Evolutionary conservation across 2,329 filamentous ascomycete genomes (phyloP).

Genomic region (Colletotrichum chlorophyti): DNA sequence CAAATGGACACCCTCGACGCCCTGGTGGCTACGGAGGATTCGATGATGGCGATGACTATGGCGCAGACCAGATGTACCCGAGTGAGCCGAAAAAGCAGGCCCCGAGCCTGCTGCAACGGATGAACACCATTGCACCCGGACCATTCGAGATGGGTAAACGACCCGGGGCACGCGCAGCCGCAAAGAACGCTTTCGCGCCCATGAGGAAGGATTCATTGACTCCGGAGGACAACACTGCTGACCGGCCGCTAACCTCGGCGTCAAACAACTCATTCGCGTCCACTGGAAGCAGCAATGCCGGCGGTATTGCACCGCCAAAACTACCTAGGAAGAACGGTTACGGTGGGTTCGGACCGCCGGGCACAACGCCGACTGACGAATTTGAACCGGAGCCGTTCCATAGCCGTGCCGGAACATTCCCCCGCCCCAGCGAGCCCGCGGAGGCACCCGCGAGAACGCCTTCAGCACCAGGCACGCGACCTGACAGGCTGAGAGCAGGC

Average conservation of each 20-base stretch:
- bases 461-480: slow-evolving; percentile 53
- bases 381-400: slow-evolving; percentile 45
- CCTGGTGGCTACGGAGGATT: slow-evolving; percentile 59
- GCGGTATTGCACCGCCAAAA: slow-evolving; percentile 42
- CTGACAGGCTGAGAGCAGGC: slow-evolving; percentile 41
- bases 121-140: slow-evolving; percentile 71
- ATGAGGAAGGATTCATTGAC: slow-evolving; percentile 34
- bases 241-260: slow-evolving; percentile 39
- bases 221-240: slow-evolving; percentile 28
- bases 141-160: slow-evolving; percentile 64
- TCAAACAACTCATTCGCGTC: slow-evolving; percentile 35
- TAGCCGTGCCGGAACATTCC: slow-evolving; percentile 61
- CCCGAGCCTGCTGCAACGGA: slow-evolving; percentile 60
- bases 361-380: slow-evolving; percentile 43
- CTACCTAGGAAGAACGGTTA: slow-evolving; percentile 60
- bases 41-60: slow-evolving; percentile 42
- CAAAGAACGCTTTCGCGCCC: slow-evolving; percentile 42
- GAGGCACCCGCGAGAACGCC: slow-evolving; percentile 52
- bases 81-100: slow-evolving; percentile 51
- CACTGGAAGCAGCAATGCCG: slow-evolving; percentile 24
- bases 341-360: slow-evolving; percentile 62
- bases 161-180: slow-evolving; percentile 35
- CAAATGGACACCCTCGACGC: slow-evolving; percentile 46
- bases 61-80: slow-evolving; percentile 49
- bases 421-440: slow-evolving; percentile 44